These are phyloP conservation scores for Diutina pseudorugosa DNA, from an alignment of 1,139 yeast species.

Conservation along the genomic window DNA sequence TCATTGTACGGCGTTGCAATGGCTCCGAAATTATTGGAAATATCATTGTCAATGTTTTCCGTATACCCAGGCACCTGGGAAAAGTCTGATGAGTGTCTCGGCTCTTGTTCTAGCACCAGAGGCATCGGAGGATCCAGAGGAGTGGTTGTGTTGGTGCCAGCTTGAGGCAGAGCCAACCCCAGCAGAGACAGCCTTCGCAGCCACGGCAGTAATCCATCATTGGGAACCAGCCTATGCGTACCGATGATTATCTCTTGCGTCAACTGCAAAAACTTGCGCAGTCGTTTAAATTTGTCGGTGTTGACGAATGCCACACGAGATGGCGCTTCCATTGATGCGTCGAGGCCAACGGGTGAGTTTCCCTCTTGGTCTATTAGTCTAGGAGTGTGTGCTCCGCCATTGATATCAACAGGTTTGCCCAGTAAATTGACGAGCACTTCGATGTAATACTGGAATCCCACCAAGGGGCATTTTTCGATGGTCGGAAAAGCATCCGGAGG, in stretches of 20 bases:
- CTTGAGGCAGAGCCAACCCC: background rate
- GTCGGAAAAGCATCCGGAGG: constrained; percentile 87
- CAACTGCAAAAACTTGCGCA: constrained; percentile 65
- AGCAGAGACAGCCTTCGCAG: background rate
- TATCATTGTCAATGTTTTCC: background rate
- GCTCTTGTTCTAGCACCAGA: background rate
- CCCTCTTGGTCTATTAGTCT: constrained; percentile 8
- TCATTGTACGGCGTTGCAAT: background rate
- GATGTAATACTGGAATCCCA: constrained; percentile 73
- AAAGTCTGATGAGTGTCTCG: background rate
- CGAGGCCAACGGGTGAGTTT: constrained; percentile 9
- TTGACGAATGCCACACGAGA: constrained; percentile 46
- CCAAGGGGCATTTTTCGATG: constrained; percentile 58
- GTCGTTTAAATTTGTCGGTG: constrained; percentile 64
- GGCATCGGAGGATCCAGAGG: background rate
- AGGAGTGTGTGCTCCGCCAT: constrained; percentile 1
- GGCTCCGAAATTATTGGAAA: background rate
- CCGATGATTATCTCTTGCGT: constrained; percentile 76
- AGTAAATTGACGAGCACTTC: constrained; percentile 69
- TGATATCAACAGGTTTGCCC: constrained; percentile 20
- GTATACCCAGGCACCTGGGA: background rate
- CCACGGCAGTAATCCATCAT: background rate
- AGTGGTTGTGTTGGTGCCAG: background rate
- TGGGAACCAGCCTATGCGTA: constrained; percentile 34
- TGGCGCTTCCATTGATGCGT: constrained; percentile 11